Percentiles rank a stretch among this genome's conserved stretches.
phyloP scores from a whole-genome alignment of 306 rosid genomes.

The Glycine latifolia region DNA sequence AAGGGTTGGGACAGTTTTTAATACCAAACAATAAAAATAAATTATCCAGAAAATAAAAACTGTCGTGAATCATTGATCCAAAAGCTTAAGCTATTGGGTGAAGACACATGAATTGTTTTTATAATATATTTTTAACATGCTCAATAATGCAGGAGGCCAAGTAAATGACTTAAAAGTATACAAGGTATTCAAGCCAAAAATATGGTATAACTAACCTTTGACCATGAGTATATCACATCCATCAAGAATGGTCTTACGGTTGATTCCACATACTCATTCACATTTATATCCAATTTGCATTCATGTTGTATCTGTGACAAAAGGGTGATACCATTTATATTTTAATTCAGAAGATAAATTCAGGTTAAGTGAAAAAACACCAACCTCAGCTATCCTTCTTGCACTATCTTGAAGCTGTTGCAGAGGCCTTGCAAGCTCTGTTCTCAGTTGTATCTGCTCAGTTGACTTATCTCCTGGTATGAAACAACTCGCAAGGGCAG shows the following conservation, averaged over 20 bases:
- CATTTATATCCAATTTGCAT: constrained; percentile 88
- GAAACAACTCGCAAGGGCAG: constrained; percentile 97
- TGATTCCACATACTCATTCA: constrained; percentile 93
- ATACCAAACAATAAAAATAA: neutral
- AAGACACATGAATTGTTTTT: neutral
- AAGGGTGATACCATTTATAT: constrained; percentile 16
- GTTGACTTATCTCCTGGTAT: constrained; percentile 89
- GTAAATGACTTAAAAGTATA: constrained; percentile 33
- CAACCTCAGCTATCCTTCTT: constrained; percentile 98
- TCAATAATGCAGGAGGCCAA: neutral
- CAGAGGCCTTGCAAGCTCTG: constrained; percentile 91
- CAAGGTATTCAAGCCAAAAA: constrained; percentile 18
- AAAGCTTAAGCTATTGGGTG: neutral
- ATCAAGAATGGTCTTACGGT: constrained; percentile 94
- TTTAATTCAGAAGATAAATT: constrained; percentile 23
- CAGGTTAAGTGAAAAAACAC: constrained; percentile 47
- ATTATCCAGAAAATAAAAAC: neutral
- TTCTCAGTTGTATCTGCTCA: constrained; percentile 92
- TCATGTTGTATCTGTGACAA: constrained; percentile 87
- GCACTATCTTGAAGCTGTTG: constrained; percentile 99
- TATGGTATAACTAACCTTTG: constrained; percentile 74
- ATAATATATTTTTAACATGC: neutral
- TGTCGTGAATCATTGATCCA: neutral
- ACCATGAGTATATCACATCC: constrained; percentile 98
- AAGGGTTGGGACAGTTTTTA: neutral